A percentile compares a stretch with the other conserved stretches of the same genome.
phyloP scores from a whole-genome alignment of 2,329 filamentous ascomycete genomes.

The Eurotiales sp. region DNA sequence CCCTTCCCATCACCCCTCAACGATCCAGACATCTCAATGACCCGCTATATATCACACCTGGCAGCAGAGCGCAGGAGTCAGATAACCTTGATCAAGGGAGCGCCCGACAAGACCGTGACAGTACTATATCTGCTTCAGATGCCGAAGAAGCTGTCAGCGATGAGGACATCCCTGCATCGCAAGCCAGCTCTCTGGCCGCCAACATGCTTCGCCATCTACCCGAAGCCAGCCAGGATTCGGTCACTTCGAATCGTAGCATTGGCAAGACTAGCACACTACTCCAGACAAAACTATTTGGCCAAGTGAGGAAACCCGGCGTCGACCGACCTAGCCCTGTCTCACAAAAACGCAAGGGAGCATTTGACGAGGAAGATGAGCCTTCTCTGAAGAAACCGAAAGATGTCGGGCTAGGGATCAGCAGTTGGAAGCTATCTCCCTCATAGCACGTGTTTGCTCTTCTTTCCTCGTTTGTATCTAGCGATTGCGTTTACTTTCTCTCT shows the following conservation, averaged over 20 bases:
- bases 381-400: conserved; percentile 50
- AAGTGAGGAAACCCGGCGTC: conserved; percentile 54
- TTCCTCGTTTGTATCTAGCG: neutral
- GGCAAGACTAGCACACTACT: conserved; percentile 46
- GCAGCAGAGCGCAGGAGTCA: conserved; percentile 49
- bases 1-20: conserved; percentile 72
- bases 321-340: conserved; percentile 26
- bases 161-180: conserved; percentile 66
- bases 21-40: conserved; percentile 51
- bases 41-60: conserved; percentile 57
- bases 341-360: conserved; percentile 40
- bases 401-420: conserved; percentile 57
- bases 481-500: neutral
- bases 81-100: conserved; percentile 25
- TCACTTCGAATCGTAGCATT: conserved; percentile 29
- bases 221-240: conserved; percentile 35
- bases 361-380: conserved; percentile 29
- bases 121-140: conserved; percentile 72
- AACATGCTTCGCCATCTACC: conserved; percentile 65
- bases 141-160: conserved; percentile 53
- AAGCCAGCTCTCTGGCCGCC: conserved; percentile 72
- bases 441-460: neutral
- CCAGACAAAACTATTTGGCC: conserved; percentile 62
- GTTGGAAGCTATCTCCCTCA: conserved; percentile 27
- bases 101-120: conserved; percentile 63